Base-by-base conservation (phyloP, 768 basidiomycete genomes). In the Rhodosporidiobolus sp. region DNA sequence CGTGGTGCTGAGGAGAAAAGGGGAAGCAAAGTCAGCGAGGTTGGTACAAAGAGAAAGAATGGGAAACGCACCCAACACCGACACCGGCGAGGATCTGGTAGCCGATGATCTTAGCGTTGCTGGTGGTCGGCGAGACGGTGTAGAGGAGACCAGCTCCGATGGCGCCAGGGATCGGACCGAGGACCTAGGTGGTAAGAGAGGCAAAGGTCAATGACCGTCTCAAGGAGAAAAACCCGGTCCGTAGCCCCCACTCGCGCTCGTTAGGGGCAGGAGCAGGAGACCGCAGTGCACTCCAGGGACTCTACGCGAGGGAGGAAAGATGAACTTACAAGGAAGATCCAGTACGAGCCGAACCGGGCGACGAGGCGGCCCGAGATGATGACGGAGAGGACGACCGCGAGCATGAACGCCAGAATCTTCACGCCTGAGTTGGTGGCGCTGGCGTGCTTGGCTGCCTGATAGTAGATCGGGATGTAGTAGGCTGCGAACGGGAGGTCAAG, bases 271-370 rank as follows among this genome's bases (percentile, higher is more conserved):
- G n/a, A n/a, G n/a, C n/a, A n/a, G n/a, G n/a, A n/a, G n/a, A n/a
- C n/a, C n/a, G n/a, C n/a, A n/a, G n/a, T n/a, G n/a, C n/a, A n/a
- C n/a, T n/a, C n/a, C n/a, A n/a, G n/a, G n/a, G n/a, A n/a, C n/a
- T n/a, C n/a, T n/a, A n/a, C n/a, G n/a, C n/a, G n/a, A n/a, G n/a
- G n/a, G n/a, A n/a, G n/a, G n/a, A n/a, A n/a, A n/a, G n/a, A n/a
- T n/a, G n/a, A n/a, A n/a, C n/a, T n/a, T n/a, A n/a, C n/a, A n/a
- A 84, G 81, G 78, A 83, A 80, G 19, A 75, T 78, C 74, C 79
- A 82, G 79, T 81, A 83, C 50, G 80, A 76, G 8, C 83, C 82
- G 46, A 65, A 67, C 19, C 50, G 55, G 20, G 50, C 52, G 38
- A 75, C 71, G 38, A 76, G 4, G 20, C 73, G 57, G n/a, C 78